Conservation (phyloP, 441 rosid genomes). For the Gossypium schwendimanii region DNA sequence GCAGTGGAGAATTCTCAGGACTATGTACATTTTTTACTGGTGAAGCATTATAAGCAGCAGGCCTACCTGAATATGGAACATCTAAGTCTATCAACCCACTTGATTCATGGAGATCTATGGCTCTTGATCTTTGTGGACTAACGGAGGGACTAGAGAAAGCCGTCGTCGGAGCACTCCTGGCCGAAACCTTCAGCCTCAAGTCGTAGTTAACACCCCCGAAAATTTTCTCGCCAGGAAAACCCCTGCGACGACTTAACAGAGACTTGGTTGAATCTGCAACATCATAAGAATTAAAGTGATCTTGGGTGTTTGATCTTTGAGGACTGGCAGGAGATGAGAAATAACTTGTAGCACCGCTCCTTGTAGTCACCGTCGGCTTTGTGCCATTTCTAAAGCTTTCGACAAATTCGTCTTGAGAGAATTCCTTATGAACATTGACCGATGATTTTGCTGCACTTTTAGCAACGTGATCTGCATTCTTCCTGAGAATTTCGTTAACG, state of each 20-base stretch:
- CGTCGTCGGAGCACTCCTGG: conserved; percentile 52
- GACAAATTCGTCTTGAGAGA: conserved; percentile 11
- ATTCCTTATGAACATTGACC: conserved; percentile 11
- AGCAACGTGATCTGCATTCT: conserved; percentile 18
- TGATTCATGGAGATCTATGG: conserved; percentile 19
- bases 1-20: conserved; percentile 32
- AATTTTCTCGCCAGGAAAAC: conserved; percentile 21
- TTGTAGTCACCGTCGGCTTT: conserved; percentile 16
- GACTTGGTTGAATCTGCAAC: conserved; percentile 10
- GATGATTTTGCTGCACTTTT: conserved; percentile 15
- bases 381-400: conserved; percentile 13
- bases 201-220: conserved; percentile 17
- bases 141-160: conserved; percentile 40
- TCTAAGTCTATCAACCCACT: conserved; percentile 20
- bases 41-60: conserved; percentile 13
- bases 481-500: conserved; percentile 20
- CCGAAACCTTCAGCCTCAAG: conserved; percentile 21
- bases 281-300: conserved; percentile 12
- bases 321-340: conserved; percentile 30
- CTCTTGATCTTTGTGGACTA: conserved; percentile 36
- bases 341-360: conserved; percentile 27
- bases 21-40: conserved; percentile 23
- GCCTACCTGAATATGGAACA: conserved; percentile 18
- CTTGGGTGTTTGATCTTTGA: conserved; percentile 16
- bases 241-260: conserved; percentile 19